Base-by-base conservation (phyloP, 176 grass and related monocot genomes). In the Melocanna baccifera region DNA sequence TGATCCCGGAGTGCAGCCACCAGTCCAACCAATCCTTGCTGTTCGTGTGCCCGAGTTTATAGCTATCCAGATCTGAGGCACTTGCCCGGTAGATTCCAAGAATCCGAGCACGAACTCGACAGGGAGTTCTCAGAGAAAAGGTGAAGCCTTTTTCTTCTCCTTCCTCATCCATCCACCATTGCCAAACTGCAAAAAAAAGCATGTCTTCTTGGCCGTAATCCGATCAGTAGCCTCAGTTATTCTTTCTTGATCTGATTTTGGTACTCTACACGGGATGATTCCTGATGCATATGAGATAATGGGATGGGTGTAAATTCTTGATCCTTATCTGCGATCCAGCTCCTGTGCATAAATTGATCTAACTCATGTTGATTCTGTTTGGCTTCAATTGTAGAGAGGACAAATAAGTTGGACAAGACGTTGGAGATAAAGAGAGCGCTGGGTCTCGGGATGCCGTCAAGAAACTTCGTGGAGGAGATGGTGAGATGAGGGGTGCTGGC, bases 401-500 rank as follows among this genome's bases (percentile, higher is more conserved):
- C 16, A 67, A 77, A 67, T 55, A 50, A n/a, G 25, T n/a, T 68
- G 39, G 37, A 52, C 19, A 61, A 55, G 64, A 6, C 61, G 67
- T 84, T 15, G 73, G 73, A 19, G 73, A 48, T 48, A 59, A 59
- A 76, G 18, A 47, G 67, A 76, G 79, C 28, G 12, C 26, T 53
- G 83, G 51, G 86, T 62, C 52, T 69, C 47, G 26, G 30, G 75
- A 84, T 78, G 45, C 77, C 50, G n/a, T 56, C 76, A 46, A 89
- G 83, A 76, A 75, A 65, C 78, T 77, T 80, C 62, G 74, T 86
- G 65, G 88, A 40, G 87, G 81, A 82, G 77, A 78, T 22, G 50
- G 57, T 77, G 85, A 88, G 88, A 92, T 92, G 93, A 92, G 69
- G 80, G 80, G 87, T 91, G 94, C 50, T 91, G 71, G 70, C 69